Conservation (phyloP, 2,329 filamentous ascomycete species). For the Alternaria brassicicola region DNA sequence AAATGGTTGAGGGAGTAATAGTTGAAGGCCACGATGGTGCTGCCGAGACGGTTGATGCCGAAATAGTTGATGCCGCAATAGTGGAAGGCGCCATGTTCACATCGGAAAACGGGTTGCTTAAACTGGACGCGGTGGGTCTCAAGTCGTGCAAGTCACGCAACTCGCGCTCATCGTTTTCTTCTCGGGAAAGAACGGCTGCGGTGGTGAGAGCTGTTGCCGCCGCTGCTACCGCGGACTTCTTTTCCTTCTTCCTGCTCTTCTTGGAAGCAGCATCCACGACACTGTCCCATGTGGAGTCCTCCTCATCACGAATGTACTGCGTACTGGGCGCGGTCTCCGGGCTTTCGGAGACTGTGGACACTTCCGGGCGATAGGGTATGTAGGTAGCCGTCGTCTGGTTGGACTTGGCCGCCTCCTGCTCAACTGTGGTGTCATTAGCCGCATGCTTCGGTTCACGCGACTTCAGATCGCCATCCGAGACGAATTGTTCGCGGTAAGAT, state of each 20-base stretch:
- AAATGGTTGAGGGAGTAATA: constrained; percentile 19
- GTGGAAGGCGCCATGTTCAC: constrained; percentile 30
- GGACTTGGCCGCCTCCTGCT: constrained; percentile 43
- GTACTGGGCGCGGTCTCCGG: constrained; percentile 37
- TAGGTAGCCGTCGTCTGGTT: constrained; percentile 37
- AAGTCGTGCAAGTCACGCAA: constrained; percentile 19
- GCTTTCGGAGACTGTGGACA: constrained; percentile 20
- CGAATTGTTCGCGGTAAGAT: constrained; percentile 47
- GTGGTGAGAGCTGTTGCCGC: constrained; percentile 26
- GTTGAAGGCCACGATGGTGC: constrained; percentile 23
- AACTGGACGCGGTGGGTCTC: background rate
- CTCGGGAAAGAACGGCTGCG: constrained; percentile 28
- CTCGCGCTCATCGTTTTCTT: constrained; percentile 24
- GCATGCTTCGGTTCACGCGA: constrained; percentile 29
- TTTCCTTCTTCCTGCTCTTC: constrained; percentile 42
- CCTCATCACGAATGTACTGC: constrained; percentile 38
- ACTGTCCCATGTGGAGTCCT: constrained; percentile 31
- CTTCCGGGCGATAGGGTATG: constrained; percentile 39
- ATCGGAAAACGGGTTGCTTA: constrained; percentile 40
- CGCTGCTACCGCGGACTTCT: constrained; percentile 31
- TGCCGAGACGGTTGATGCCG: constrained; percentile 8
- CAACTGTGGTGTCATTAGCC: constrained; percentile 50
- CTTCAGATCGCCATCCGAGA: constrained; percentile 40
- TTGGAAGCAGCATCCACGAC: constrained; percentile 31
- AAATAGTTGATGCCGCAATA: constrained; percentile 25